Conservation (phyloP, 345 rosid genomes). For the Cochlearia excelsa region DNA sequence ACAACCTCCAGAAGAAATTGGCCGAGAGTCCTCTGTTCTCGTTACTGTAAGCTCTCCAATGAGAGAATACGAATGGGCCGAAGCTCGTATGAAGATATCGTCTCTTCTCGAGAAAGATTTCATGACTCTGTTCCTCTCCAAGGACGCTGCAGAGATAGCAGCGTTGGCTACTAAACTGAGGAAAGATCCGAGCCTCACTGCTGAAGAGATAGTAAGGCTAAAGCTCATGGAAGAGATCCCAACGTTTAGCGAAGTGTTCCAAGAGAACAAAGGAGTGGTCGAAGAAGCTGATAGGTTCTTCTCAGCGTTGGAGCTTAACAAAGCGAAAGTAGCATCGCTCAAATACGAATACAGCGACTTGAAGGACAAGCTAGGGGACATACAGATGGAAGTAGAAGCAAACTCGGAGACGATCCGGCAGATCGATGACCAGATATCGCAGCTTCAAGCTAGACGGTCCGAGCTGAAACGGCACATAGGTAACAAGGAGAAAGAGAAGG, state of each 20-base stretch:
- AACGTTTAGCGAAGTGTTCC: constrained; percentile 49
- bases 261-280: constrained; percentile 50
- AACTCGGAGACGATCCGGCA: constrained; percentile 43
- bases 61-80: constrained; percentile 51
- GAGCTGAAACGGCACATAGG: constrained; percentile 43
- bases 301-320: constrained; percentile 49
- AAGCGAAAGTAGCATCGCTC: constrained; percentile 52
- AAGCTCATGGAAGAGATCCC: constrained; percentile 69
- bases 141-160: constrained; percentile 44
- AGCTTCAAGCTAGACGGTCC: constrained; percentile 46
- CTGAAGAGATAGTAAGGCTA: constrained; percentile 63
- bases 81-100: constrained; percentile 52
- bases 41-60: constrained; percentile 26
- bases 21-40: constrained; percentile 17
- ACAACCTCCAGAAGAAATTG: constrained; percentile 41
- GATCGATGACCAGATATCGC: constrained; percentile 55
- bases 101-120: constrained; percentile 54
- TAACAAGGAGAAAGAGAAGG: constrained; percentile 43
- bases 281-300: constrained; percentile 48
- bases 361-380: constrained; percentile 46
- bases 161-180: constrained; percentile 52
- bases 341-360: constrained; percentile 54
- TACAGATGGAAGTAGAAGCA: constrained; percentile 52
- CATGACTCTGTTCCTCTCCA: constrained; percentile 45
- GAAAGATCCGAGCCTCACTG: constrained; percentile 52